phyloP scores from a whole-genome alignment of 768 basidiomycete species.

The Mycena amicta region DNA sequence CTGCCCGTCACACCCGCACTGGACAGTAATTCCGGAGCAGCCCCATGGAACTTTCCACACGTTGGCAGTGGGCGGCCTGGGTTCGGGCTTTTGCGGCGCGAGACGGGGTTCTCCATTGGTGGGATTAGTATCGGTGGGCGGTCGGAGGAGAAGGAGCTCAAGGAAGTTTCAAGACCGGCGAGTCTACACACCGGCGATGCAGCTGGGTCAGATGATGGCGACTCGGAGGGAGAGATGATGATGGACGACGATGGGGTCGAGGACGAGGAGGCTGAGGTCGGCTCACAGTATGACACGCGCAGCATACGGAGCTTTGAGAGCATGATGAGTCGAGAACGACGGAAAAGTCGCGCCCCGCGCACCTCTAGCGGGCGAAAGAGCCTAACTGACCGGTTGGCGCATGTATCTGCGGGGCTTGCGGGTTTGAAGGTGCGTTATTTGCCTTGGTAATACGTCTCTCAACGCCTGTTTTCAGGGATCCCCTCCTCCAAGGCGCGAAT shows the following conservation, averaged over 20 bases:
- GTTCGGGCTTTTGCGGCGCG: constrained; percentile 71
- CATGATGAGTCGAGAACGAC: constrained; percentile 60
- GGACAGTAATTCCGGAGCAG: constrained; percentile 27
- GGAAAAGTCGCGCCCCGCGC: constrained; percentile 11
- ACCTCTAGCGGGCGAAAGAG: constrained; percentile 53
- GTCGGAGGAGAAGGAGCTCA: constrained; percentile 40
- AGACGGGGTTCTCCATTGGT: constrained; percentile 79
- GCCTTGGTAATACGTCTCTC: constrained; percentile 28
- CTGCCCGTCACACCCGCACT: constrained; percentile 22
- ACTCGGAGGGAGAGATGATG: constrained; percentile 40
- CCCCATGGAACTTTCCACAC: constrained; percentile 40
- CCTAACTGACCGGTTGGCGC: constrained; percentile 80
- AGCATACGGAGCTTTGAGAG: constrained; percentile 88
- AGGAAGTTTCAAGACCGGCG: constrained; percentile 46
- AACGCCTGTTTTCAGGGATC: constrained; percentile 39
- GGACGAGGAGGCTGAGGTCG: constrained; percentile 35
- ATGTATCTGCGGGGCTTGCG: constrained; percentile 61
- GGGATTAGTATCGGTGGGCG: constrained; percentile 34
- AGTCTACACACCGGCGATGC: constrained; percentile 36
- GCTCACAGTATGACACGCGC: constrained; percentile 53
- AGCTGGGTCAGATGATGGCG: constrained; percentile 49
- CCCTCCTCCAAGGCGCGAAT: constrained; percentile 32
- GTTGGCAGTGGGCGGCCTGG: constrained; percentile 46
- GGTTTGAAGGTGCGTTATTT: constrained; percentile 41
- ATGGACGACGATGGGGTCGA: constrained; percentile 39